phyloP scores from a whole-genome alignment of 1,284 basidiomycete species.

The Moesziomyces aphidis region DNA sequence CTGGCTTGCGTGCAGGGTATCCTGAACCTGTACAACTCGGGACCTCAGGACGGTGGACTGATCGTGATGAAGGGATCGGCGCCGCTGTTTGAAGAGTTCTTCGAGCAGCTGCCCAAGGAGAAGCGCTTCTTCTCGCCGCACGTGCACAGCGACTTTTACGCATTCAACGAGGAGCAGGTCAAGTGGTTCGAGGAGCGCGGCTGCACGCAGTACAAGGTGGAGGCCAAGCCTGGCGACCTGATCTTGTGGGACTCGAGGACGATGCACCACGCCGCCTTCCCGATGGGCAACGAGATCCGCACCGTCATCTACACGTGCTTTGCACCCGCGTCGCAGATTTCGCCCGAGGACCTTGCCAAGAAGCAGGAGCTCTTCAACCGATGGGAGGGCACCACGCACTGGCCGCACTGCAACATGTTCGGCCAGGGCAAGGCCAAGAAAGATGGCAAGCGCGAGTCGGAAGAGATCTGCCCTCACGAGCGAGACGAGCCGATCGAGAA shows the following conservation, averaged over 20 bases:
- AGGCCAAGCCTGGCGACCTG: conserved; percentile 61
- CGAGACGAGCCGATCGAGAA: conserved; percentile 17
- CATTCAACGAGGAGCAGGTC: conserved; percentile 53
- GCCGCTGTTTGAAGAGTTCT: conserved; percentile 67
- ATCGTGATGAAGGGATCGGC: conserved; percentile 68
- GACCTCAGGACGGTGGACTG: conserved; percentile 69
- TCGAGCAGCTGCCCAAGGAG: conserved; percentile 63
- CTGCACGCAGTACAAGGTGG: conserved; percentile 57
- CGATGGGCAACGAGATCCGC: conserved; percentile 12
- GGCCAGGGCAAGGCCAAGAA: conserved; percentile 13
- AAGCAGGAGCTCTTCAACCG: conserved; percentile 9
- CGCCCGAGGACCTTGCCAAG: conserved; percentile 4
- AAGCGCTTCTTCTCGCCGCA: conserved; percentile 34
- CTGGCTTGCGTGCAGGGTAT: conserved; percentile 70
- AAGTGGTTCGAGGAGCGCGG: conserved; percentile 60
- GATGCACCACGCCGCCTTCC: conserved; percentile 38
- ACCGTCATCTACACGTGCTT: conserved; percentile 30
- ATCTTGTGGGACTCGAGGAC: conserved; percentile 50
- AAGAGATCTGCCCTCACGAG: conserved; percentile 10
- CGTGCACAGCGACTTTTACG: conserved; percentile 60
- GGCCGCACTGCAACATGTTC: conserved; percentile 19
- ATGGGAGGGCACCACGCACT: conserved; percentile 13
- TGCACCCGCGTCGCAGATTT: neutral
- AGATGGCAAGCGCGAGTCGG: conserved; percentile 15
- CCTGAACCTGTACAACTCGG: conserved; percentile 68